Evolutionary conservation across 345 rosid species (phyloP), one percentile per base, ranked within the genome.

Genomic region (Tarenaya hassleriana): DNA sequence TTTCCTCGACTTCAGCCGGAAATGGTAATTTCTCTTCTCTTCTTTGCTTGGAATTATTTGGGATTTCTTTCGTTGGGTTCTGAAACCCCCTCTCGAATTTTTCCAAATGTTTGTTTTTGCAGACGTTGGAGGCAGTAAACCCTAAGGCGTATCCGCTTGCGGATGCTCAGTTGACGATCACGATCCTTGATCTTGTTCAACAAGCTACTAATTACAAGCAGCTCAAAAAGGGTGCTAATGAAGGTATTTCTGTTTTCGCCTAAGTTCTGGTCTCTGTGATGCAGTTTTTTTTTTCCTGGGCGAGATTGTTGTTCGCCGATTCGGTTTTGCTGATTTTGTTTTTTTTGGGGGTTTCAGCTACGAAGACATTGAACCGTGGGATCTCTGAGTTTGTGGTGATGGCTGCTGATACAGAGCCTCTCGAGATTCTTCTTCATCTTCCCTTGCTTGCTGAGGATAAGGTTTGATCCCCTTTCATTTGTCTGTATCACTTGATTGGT

Each of bases 151-250:
- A 85, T 60, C 98, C 98, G 0, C 78, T 92, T 3, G 95, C 96
- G 0, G 88, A 83, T 68, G 67, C 90, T 7, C 84, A 88, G 73
- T 68, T 92, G 27, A 39, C 83, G 0, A 79, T 80, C 14, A 84
- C 96, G 7, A 92, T 92, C 21, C 69, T 88, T 16, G 96, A 92
- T 73, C 94, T 92, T 12, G 81, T 92, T 58, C 95, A 88, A 52
- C 96, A 92, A 74, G 98, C 96, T 29, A 82, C 94, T 47, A 83
- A 88, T 60, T 85, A 88, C 88, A 88, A 84, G 80, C 98, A 92
- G 68, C 98, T 92, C 59, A 92, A 92, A 56, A 91, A 92, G 75
- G 96, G 98, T 4, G 98, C 96, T 16, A 92, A 92, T 56, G 98
- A 92, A 84, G 98, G 95, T 66, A 27, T 16, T 1, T 52, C 21